Conservation (phyloP, 495 filamentous ascomycete genomes). For the Tuber aestivum region DNA sequence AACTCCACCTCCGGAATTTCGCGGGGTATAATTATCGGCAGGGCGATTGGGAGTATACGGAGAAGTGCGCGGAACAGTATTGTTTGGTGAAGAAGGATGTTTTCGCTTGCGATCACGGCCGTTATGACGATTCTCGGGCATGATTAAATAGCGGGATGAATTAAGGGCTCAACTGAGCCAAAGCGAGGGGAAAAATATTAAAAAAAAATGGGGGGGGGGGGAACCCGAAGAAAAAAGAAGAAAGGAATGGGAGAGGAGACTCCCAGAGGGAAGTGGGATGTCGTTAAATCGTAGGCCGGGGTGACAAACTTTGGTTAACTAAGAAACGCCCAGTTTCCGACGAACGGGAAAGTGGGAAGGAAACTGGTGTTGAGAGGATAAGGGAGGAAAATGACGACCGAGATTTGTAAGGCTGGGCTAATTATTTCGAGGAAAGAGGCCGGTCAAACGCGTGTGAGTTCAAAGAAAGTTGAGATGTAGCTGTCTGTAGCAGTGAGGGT, state of each 20-base stretch:
- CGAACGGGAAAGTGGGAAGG: conserved; percentile 8
- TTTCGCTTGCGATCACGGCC: conserved; percentile 39
- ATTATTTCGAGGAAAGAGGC: not conserved
- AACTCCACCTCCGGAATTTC: conserved; percentile 30
- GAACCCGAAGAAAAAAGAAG: not conserved
- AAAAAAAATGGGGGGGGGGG: not conserved
- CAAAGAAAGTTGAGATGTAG: conserved; percentile 6
- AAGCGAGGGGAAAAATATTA: not conserved
- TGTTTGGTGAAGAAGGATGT: conserved; percentile 34
- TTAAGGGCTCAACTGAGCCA: conserved; percentile 6
- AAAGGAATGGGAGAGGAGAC: conserved; percentile 23
- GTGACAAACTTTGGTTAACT: conserved; percentile 10
- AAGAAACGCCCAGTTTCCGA: conserved; percentile 16
- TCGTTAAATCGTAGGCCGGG: conserved; percentile 13
- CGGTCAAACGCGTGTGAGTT: not conserved
- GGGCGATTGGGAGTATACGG: conserved; percentile 35
- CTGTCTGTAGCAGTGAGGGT: not conserved
- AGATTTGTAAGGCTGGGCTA: conserved; percentile 8
- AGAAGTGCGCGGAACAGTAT: conserved; percentile 27
- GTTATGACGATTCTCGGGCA: conserved; percentile 24
- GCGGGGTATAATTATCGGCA: conserved; percentile 28
- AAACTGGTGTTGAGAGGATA: conserved; percentile 10
- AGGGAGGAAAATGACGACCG: conserved; percentile 13
- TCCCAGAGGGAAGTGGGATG: conserved; percentile 11
- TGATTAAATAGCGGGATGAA: conserved; percentile 22